Evolutionary conservation across 345 rosid genomes (phyloP).

Genomic region (Geranium rotundifolium): DNA sequence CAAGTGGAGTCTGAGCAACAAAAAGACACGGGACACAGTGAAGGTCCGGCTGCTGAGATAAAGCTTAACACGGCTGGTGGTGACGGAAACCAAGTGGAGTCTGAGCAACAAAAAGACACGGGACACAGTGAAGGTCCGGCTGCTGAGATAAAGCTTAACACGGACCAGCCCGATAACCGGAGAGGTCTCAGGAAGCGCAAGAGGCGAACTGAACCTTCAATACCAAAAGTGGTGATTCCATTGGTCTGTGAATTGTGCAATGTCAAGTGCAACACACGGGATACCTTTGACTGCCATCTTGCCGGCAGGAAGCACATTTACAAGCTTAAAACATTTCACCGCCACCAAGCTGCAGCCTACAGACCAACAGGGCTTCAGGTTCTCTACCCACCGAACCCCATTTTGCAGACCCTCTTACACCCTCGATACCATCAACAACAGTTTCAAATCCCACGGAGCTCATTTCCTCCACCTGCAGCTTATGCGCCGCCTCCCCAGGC

Average conservation of each 20-base stretch:
- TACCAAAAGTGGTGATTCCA: too few species aligned
- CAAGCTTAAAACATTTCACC: slow-evolving; percentile 21
- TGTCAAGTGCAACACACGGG: slow-evolving; percentile 24
- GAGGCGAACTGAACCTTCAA: too few species aligned
- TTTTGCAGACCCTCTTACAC: slow-evolving; percentile 2
- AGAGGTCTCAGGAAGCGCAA: too few species aligned
- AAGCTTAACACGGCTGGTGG: too few species aligned
- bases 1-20: too few species aligned
- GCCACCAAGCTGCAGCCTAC: slow-evolving; percentile 20
- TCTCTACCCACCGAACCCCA: slow-evolving; percentile 29
- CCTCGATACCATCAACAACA: slow-evolving; percentile 11
- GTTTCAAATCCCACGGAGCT: slow-evolving; percentile 9
- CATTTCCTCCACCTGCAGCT: slow-evolving; percentile 7
- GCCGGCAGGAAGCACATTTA: slow-evolving; percentile 30
- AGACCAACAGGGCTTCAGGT: slow-evolving; percentile 22
- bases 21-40: too few species aligned
- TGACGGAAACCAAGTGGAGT: slow-evolving; percentile 4
- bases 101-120: slow-evolving; percentile 1
- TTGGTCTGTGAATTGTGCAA: slow-evolving; percentile 28
- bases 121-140: too few species aligned
- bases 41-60: too few species aligned
- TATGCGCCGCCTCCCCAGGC: slow-evolving; percentile 9
- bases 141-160: slow-evolving; percentile 5
- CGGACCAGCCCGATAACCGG: too few species aligned
- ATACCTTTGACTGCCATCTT: slow-evolving; percentile 25